A percentile compares a stretch with the other conserved stretches of the same genome.
Evolutionary conservation across 768 basidiomycete genomes (phyloP).

Genomic region (Saitozyma podzolica): DNA sequence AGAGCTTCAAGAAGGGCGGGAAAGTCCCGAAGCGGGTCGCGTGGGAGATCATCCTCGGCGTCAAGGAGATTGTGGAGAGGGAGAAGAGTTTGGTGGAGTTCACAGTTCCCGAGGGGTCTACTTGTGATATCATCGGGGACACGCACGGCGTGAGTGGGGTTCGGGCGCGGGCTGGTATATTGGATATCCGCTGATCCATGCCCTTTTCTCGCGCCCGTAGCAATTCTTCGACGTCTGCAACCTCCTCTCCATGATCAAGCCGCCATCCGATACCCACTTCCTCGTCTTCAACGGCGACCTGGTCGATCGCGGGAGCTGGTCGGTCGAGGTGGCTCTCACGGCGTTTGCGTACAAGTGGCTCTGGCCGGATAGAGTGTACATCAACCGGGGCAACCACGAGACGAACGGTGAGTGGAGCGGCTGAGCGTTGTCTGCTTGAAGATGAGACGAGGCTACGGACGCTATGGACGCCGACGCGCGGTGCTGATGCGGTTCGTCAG

Average conservation of each 20-base stretch:
- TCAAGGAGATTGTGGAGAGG: conserved; percentile 69
- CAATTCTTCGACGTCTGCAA: conserved; percentile 95
- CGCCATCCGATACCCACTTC: conserved; percentile 77
- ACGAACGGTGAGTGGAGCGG: conserved; percentile 37
- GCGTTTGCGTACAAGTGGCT: conserved; percentile 98
- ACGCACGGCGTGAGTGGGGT: conserved; percentile 50
- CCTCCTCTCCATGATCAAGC: conserved; percentile 78
- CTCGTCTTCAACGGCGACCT: conserved; percentile 51
- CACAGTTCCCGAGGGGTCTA: conserved; percentile 70
- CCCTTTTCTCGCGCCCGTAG: conserved; percentile 53
- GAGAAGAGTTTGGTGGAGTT: conserved; percentile 82
- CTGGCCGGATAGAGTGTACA: conserved; percentile 81
- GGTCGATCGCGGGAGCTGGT: conserved; percentile 42
- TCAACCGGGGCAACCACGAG: conserved; percentile 91
- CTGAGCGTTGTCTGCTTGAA: too few species aligned
- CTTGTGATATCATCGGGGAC: conserved; percentile 92
- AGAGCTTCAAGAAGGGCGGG: conserved; percentile 93
- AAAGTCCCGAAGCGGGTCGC: conserved; percentile 82
- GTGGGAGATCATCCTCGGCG: conserved; percentile 93
- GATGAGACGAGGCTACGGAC: not conserved
- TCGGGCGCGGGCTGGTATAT: not conserved
- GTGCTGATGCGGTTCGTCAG: conserved; percentile 46
- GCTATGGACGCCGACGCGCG: not conserved
- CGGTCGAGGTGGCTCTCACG: conserved; percentile 67
- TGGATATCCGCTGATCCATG: not conserved